A percentile compares a stretch with the other conserved stretches of the same genome.
phyloP scores from a whole-genome alignment of 352 stramenopile species.

The Phytophthora colocasiae region DNA sequence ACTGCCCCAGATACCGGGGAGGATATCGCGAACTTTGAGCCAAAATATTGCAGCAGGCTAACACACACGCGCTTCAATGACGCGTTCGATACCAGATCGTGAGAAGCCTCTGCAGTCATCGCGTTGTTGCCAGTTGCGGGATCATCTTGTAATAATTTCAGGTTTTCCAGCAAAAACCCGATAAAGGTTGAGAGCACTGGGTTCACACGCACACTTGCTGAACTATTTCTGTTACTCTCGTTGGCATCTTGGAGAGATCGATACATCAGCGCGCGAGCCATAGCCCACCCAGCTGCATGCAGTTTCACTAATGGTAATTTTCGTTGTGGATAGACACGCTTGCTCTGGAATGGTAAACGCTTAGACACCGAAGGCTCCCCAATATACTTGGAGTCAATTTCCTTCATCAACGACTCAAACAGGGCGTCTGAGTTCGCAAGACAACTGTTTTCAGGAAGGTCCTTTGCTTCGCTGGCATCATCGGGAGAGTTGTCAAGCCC shows the following conservation, averaged over 20 bases:
- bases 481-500: slow-evolving; percentile 46
- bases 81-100: slow-evolving; percentile 38
- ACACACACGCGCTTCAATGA: slow-evolving; percentile 73
- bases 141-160: slow-evolving; percentile 43
- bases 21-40: slow-evolving; percentile 20
- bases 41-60: slow-evolving; percentile 72
- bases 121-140: slow-evolving; percentile 1
- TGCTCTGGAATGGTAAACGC: slow-evolving; percentile 50
- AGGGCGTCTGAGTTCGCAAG: slow-evolving; percentile 73
- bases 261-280: slow-evolving; percentile 84
- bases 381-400: slow-evolving; percentile 73
- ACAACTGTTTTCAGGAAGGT: slow-evolving; percentile 65
- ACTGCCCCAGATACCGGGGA: slow-evolving; percentile 2
- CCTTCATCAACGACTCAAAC: slow-evolving; percentile 88
- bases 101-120: neutral
- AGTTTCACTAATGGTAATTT: slow-evolving; percentile 83
- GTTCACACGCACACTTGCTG: slow-evolving; percentile 43
- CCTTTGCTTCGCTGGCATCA: slow-evolving; percentile 53
- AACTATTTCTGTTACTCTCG: slow-evolving; percentile 13
- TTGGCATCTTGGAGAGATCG: slow-evolving; percentile 56
- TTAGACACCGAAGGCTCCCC: slow-evolving; percentile 13
- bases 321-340: slow-evolving; percentile 47
- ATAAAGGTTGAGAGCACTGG: slow-evolving; percentile 63
- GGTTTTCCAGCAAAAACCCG: slow-evolving; percentile 69
- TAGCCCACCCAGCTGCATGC: slow-evolving; percentile 78